Conservation (phyloP, 805 yeast species). For the Lipomyces lipofer region DNA sequence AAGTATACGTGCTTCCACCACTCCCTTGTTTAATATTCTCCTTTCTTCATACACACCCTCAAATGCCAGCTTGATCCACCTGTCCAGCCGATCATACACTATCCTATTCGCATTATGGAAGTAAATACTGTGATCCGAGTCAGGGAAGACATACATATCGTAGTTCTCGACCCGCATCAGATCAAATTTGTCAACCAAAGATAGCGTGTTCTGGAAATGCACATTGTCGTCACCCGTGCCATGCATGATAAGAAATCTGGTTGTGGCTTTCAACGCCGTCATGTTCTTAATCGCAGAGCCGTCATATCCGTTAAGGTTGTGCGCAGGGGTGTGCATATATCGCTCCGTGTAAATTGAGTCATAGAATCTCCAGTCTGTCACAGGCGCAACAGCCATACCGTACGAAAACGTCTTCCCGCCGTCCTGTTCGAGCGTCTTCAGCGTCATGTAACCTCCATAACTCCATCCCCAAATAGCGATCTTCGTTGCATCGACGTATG, state of each 20-base stretch:
- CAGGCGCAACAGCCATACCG: slow-evolving; percentile 97
- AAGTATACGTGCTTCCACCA: not conserved
- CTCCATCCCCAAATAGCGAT: slow-evolving; percentile 98
- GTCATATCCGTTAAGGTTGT: slow-evolving; percentile 63
- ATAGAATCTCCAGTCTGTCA: slow-evolving; percentile 88
- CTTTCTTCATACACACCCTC: slow-evolving; percentile 11
- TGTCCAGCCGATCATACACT: slow-evolving; percentile 66
- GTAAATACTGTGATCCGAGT: slow-evolving; percentile 80
- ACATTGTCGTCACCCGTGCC: slow-evolving; percentile 98
- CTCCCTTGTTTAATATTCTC: not conserved
- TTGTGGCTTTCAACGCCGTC: slow-evolving; percentile 54
- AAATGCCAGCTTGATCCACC: slow-evolving; percentile 51
- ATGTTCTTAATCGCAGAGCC: slow-evolving; percentile 58
- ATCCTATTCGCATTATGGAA: slow-evolving; percentile 77
- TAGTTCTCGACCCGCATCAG: slow-evolving; percentile 78
- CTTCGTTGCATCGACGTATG: slow-evolving; percentile 64
- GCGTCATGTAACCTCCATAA: slow-evolving; percentile 91
- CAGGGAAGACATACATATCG: slow-evolving; percentile 89
- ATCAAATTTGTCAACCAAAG: slow-evolving; percentile 73
- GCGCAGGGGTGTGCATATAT: slow-evolving; percentile 82
- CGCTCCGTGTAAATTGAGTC: slow-evolving; percentile 95
- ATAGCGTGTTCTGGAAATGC: slow-evolving; percentile 85
- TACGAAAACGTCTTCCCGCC: slow-evolving; percentile 71
- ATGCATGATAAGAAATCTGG: slow-evolving; percentile 83
- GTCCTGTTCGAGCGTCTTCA: slow-evolving; percentile 85